phyloP scores from a whole-genome alignment of 73 alveolate species.

The Breviolum minutum region DNA sequence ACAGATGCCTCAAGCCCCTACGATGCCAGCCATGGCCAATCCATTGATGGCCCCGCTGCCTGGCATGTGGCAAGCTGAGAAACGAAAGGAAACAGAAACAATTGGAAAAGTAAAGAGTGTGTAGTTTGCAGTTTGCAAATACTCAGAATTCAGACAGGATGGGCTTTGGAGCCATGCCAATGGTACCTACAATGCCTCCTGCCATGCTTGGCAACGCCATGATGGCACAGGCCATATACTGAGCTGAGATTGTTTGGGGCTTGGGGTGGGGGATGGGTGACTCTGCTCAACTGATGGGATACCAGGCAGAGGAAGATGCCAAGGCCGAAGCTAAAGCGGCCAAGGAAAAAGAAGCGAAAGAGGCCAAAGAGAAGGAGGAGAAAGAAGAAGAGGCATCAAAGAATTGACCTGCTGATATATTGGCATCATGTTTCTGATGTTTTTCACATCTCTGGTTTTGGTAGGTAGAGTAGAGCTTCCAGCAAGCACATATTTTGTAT shows the following conservation, averaged over 20 bases:
- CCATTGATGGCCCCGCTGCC: constrained; percentile 29
- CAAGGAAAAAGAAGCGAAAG: background rate
- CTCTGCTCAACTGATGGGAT: too few relatives aligned
- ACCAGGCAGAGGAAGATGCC: background rate
- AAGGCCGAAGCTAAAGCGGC: constrained; percentile 6
- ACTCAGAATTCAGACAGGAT: background rate
- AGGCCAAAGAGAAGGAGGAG: constrained; percentile 32
- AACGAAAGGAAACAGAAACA: background rate
- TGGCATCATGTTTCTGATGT: too few relatives aligned
- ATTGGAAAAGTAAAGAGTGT: background rate
- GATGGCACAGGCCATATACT: background rate
- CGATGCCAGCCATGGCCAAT: constrained; percentile 44
- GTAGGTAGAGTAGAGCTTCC: background rate
- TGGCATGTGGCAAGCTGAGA: background rate
- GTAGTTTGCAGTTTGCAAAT: background rate
- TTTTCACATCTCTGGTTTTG: too few relatives aligned
- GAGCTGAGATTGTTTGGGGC: too few relatives aligned
- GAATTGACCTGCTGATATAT: background rate
- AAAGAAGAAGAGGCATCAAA: background rate
- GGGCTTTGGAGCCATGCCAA: constrained; percentile 36
- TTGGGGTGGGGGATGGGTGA: background rate
- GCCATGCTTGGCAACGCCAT: constrained; percentile 28
- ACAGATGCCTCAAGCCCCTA: background rate
- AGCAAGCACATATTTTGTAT: background rate
- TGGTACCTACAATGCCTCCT: background rate